Evolutionary conservation across 306 rosid genomes (phyloP).

Genomic region (Malus domestica): ASM211411v1 NC_041790.1:36012501-36013000

Average conservation of each 20-base stretch:
- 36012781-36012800: slow-evolving; percentile 13
- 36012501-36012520: slow-evolving; percentile 1
- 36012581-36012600: slow-evolving; percentile 25
- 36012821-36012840: not conserved
- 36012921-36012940: slow-evolving; percentile 16
- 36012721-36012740: slow-evolving; percentile 26
- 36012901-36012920: slow-evolving; percentile 21
- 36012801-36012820: not conserved
- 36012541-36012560: not conserved
- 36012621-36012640: slow-evolving; percentile 5
- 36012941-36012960: slow-evolving; percentile 7
- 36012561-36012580: slow-evolving; percentile 14
- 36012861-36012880: not conserved
- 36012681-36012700: not conserved
- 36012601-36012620: slow-evolving; percentile 27
- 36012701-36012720: not conserved
- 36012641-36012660: slow-evolving; percentile 15
- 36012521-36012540: not conserved
- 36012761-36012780: slow-evolving; percentile 17
- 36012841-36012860: not conserved
- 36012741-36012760: slow-evolving; percentile 13
- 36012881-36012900: slow-evolving; percentile 5
- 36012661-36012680: not conserved
- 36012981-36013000: not conserved
- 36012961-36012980: not conserved